Conservation (phyloP, 768 basidiomycete species). For the Sporobolomyces phaffii region DNA sequence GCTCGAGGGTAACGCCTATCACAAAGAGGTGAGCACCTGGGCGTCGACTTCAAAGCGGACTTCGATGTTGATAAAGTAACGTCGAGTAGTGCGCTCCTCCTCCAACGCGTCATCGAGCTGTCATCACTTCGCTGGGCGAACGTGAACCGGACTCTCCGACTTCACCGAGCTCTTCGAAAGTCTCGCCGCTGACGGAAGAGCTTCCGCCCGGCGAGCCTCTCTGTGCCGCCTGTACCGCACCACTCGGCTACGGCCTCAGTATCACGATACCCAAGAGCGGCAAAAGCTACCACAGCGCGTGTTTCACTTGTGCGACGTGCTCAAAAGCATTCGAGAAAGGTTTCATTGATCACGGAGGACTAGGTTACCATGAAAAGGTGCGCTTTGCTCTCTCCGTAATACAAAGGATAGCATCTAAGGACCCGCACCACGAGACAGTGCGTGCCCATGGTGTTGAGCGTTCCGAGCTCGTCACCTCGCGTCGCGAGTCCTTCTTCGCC, state of each 20-base stretch:
- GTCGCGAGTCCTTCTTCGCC: background rate
- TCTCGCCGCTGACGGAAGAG: background rate
- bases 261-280: slow-evolving; percentile 25
- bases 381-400: background rate
- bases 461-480: no score
- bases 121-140: slow-evolving; percentile 32
- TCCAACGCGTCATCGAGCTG: slow-evolving; percentile 6
- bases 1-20: slow-evolving; percentile 15
- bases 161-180: background rate
- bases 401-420: no score
- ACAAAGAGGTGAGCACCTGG: background rate
- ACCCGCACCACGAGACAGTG: background rate
- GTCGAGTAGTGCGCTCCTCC: slow-evolving; percentile 17
- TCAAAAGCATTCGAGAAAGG: background rate
- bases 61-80: background rate
- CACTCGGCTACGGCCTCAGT: slow-evolving; percentile 2
- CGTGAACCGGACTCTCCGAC: background rate
- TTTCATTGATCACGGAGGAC: slow-evolving; percentile 16
- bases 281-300: slow-evolving; percentile 14
- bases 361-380: slow-evolving; percentile 23
- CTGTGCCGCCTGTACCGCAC: background rate
- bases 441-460: background rate
- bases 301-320: slow-evolving; percentile 27
- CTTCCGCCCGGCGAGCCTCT: background rate
- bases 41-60: no score